A percentile compares a stretch with the other conserved stretches of the same genome.
Evolutionary conservation across 768 basidiomycete genomes (phyloP).

Genomic region (Mycena rosella): DNA sequence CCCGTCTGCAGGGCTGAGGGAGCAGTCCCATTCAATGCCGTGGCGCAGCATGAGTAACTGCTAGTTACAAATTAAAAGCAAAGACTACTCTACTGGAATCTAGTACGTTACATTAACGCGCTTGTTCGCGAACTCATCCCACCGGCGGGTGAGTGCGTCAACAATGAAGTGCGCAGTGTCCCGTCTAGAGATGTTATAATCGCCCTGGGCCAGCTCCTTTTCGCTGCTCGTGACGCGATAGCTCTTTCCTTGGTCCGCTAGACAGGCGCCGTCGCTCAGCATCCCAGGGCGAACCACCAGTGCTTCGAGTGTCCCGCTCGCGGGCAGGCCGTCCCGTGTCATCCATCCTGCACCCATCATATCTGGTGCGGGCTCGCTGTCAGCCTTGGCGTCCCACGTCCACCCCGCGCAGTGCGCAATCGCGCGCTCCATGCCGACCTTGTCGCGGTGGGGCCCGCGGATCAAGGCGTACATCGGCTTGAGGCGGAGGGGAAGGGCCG

Average conservation of each 20-base stretch:
- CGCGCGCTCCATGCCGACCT: slow-evolving; percentile 68
- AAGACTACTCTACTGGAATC: too few relatives aligned
- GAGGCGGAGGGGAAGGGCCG: slow-evolving; percentile 59
- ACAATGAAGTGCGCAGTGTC: slow-evolving; percentile 78
- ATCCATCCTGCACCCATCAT: slow-evolving; percentile 64
- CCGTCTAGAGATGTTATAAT: slow-evolving; percentile 69
- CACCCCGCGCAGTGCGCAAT: slow-evolving; percentile 62
- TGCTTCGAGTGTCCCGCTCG: slow-evolving; percentile 58
- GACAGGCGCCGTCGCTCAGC: slow-evolving; percentile 69
- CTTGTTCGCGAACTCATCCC: slow-evolving; percentile 68
- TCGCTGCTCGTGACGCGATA: slow-evolving; percentile 64
- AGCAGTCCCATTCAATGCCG: too few relatives aligned
- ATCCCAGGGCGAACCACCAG: slow-evolving; percentile 70
- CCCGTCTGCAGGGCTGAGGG: too few relatives aligned
- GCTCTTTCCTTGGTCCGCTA: slow-evolving; percentile 52
- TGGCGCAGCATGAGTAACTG: too few relatives aligned
- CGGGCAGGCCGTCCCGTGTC: slow-evolving; percentile 55
- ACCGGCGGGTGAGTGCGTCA: slow-evolving; percentile 57
- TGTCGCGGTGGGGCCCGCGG: slow-evolving; percentile 70
- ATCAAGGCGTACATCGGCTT: slow-evolving; percentile 63
- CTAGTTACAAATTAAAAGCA: too few relatives aligned
- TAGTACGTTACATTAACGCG: slow-evolving; percentile 64
- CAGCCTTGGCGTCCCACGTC: slow-evolving; percentile 56
- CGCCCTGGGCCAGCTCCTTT: slow-evolving; percentile 55
- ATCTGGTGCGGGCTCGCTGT: slow-evolving; percentile 55